These are phyloP conservation scores for Phytophthora pinifolia DNA, from an alignment of 352 stramenopile genomes.

Conservation along the genomic window DNA sequence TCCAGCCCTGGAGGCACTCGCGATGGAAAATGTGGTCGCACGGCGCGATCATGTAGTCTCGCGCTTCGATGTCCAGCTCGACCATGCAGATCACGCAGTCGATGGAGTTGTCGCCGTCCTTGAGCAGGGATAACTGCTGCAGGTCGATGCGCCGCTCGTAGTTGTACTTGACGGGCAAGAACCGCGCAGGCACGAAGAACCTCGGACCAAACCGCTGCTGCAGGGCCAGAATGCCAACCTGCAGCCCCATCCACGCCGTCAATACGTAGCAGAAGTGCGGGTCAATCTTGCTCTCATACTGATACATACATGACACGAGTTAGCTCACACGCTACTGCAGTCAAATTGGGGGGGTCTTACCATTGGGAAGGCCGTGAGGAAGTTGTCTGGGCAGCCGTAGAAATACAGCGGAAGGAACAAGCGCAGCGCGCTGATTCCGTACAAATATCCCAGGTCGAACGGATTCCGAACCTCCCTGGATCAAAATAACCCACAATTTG, in stretches of 20 bases:
- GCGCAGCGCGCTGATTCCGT: slow-evolving; percentile 93
- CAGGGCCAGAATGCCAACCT: slow-evolving; percentile 91
- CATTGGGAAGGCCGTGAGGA: slow-evolving; percentile 86
- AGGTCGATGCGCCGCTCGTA: slow-evolving; percentile 90
- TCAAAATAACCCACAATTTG: background rate
- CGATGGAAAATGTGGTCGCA: slow-evolving; percentile 97
- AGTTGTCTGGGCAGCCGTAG: slow-evolving; percentile 93
- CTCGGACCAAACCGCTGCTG: slow-evolving; percentile 93
- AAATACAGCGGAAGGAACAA: slow-evolving; percentile 96
- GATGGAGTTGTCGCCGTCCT: slow-evolving; percentile 64
- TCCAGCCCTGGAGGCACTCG: slow-evolving; percentile 95
- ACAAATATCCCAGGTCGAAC: slow-evolving; percentile 94
- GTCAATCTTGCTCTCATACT: slow-evolving; percentile 78
- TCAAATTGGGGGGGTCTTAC: slow-evolving; percentile 31
- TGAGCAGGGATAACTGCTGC: slow-evolving; percentile 66
- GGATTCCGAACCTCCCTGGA: slow-evolving; percentile 90
- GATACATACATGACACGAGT: slow-evolving; percentile 6
- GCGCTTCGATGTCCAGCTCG: slow-evolving; percentile 69
- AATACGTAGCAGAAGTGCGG: slow-evolving; percentile 75
- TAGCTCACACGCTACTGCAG: slow-evolving; percentile 1
- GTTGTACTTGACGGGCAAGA: slow-evolving; percentile 97
- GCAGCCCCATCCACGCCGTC: slow-evolving; percentile 90
- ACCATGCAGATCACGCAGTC: slow-evolving; percentile 91
- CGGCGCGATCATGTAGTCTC: slow-evolving; percentile 96
- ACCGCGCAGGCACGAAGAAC: slow-evolving; percentile 95